Base-by-base conservation (phyloP, 208 protist genomes). In the Crithidia fasciculata region DNA sequence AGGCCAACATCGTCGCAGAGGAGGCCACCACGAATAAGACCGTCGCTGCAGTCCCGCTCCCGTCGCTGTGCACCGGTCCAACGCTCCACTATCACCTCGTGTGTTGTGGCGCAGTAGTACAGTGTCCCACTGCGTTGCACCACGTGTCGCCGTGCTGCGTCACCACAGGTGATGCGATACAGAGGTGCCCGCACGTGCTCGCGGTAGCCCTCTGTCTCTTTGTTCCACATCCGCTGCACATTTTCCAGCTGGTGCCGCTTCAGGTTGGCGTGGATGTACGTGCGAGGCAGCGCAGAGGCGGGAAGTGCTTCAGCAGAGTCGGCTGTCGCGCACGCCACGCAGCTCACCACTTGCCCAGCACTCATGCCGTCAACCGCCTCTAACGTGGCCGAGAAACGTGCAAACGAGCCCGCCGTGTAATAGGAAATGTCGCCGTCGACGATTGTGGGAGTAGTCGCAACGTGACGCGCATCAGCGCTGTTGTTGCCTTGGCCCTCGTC, bases 1-100 rank as follows among this genome's bases (percentile, higher is more conserved):
- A 95, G 72, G 13, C 89, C 89, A 18, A 91, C 88, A 43, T 90
- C 84, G 60, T 92, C 87, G 40, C 76, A 81, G 39, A 95, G 72
- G 40, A 92, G 70, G n/a, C 82, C 80, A 37, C 90, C 84, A 9
- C 66, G 61, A 13, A 83, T 52, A 5, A 19, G 60, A 0, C 67
- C 50, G 4, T 70, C 66, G 8, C 63, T 39, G 28, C 47, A 16
- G 16, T 10, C 36, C 47, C 49, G 64, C 39, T 70, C 19, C 0
- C n/a, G 5, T 12, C 7, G 4, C 53, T 76, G 56, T 18, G 37
- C 16, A 15, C 36, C 28, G 15, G 39, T 28, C 5, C 50, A 9
- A 45, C 59, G 37, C 41, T 50, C 56, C 58, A 72, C 12, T 53
- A 73, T 54, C 8, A 56, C 12, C 44, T 76, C 59, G 5, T 55